Evolutionary conservation across 1,284 basidiomycete species (phyloP).

Genomic region (Irpex lacteus): DNA sequence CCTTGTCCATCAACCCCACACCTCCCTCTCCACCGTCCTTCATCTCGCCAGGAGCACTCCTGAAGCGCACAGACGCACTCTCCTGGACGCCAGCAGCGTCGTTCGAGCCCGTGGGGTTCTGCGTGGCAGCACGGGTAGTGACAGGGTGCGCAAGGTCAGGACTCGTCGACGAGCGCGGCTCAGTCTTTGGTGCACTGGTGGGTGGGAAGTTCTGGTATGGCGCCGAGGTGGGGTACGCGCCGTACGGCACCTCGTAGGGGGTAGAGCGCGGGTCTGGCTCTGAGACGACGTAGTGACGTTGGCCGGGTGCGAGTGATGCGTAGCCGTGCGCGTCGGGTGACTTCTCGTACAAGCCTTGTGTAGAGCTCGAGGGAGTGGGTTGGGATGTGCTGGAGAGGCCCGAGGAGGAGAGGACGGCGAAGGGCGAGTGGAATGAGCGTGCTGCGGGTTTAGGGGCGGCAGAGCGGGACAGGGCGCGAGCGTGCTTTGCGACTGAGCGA

Average conservation of each 20-base stretch:
- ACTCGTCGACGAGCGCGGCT: conserved; percentile 40
- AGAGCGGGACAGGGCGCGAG: conserved; percentile 28
- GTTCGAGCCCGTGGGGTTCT: conserved; percentile 28
- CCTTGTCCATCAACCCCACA: conserved; percentile 40
- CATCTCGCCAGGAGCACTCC: conserved; percentile 43
- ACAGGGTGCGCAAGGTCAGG: conserved; percentile 41
- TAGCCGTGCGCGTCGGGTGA: conserved; percentile 50
- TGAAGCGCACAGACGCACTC: conserved; percentile 42
- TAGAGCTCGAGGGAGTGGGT: conserved; percentile 20
- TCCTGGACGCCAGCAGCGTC: conserved; percentile 38
- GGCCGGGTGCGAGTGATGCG: conserved; percentile 40
- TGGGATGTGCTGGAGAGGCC: conserved; percentile 32
- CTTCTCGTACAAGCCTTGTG: conserved; percentile 47
- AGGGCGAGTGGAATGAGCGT: conserved; percentile 61
- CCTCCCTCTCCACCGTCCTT: conserved; percentile 42
- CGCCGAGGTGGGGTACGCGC: conserved; percentile 60
- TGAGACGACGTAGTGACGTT: conserved; percentile 64
- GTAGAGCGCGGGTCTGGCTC: conserved; percentile 56
- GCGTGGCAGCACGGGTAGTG: conserved; percentile 39
- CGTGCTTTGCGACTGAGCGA: conserved; percentile 28
- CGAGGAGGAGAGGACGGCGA: conserved; percentile 43
- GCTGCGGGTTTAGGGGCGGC: conserved; percentile 13
- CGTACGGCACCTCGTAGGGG: conserved; percentile 62
- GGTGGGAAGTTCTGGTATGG: conserved; percentile 45
- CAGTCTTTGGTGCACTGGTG: conserved; percentile 35